A percentile compares a stretch with the other conserved stretches of the same genome.
Evolutionary conservation across 164 flowering plant species (phyloP).

Genomic region (Annona squamosa): DNA sequence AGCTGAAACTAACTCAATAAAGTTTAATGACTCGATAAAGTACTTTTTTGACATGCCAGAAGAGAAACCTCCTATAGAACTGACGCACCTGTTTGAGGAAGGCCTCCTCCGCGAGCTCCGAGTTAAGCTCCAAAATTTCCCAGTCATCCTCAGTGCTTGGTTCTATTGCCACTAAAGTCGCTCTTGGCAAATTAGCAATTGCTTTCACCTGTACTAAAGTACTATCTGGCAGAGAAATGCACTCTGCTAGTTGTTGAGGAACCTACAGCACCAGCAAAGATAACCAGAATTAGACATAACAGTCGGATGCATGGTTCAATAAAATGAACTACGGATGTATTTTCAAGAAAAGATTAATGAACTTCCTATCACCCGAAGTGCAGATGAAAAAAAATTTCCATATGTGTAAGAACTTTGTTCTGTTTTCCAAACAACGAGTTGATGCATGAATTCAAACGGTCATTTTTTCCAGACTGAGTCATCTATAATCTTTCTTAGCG

Average conservation of each 20-base stretch:
- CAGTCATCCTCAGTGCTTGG: slow-evolving; percentile 90
- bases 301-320: too few relatives aligned
- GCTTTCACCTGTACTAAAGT: slow-evolving; percentile 57
- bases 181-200: slow-evolving; percentile 60
- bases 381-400: too few relatives aligned
- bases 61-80: background rate
- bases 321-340: too few relatives aligned
- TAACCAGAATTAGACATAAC: too few relatives aligned
- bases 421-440: too few relatives aligned
- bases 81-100: slow-evolving; percentile 67
- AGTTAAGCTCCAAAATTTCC: slow-evolving; percentile 90
- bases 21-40: background rate
- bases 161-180: slow-evolving; percentile 61
- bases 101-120: slow-evolving; percentile 75
- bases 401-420: too few relatives aligned
- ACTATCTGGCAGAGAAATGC: slow-evolving; percentile 52
- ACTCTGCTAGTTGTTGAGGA: slow-evolving; percentile 64
- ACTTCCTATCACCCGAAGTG: too few relatives aligned
- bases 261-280: slow-evolving; percentile 29
- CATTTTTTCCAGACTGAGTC: too few relatives aligned
- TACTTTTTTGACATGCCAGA: background rate
- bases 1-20: background rate
- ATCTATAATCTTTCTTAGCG: too few relatives aligned
- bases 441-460: too few relatives aligned
- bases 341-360: too few relatives aligned